Evolutionary conservation across 305 asterid species (phyloP), one percentile per base, ranked within the genome.

Genomic region (Solanum hybrid): DNA sequence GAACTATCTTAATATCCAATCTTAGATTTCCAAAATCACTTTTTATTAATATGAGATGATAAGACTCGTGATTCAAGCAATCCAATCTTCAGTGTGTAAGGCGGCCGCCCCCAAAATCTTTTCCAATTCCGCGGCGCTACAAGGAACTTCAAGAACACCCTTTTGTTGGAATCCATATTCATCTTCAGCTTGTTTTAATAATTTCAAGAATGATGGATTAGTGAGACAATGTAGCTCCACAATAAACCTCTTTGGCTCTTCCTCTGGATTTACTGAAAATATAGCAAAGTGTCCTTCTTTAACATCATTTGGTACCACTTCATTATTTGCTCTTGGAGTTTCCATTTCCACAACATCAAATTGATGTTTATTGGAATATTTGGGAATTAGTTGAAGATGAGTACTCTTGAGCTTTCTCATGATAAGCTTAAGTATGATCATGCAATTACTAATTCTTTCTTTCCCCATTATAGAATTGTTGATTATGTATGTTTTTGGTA

Each of bases 211-310:
- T 10, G 89, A 85, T 2, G 96, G 97, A 75, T 94, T 90, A 66
- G 91, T 90, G 0, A 95, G 91, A 73, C 94, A 91, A 51, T 91
- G 86, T 69, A 95, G 64, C 15, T 91, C 93, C 42, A 93, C 93
- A 2, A 93, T 91, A 64, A 95, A 94, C 92, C 94, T 93, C 40
- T 88, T 89, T 4, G 95, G 93, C 37, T 80, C 86, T 92, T 90
- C 92, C 72, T 90, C 92, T 5, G 89, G 84, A 88, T 90, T 92
- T 35, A 87, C 89, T 3, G 94, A 94, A n/a, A 93, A 64, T 32
- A 95, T 93, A 10, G 94, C 93, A 9, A 95, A 95, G 71, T 94
- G 91, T 81, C 98, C 96, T 91, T 95, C 93, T 91, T 92, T 92
- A 5, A 93, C 94, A 56, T 95, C 96, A 7, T 87, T 91, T 1